Conservation (phyloP, 2,329 filamentous ascomycete species). For the Trichoderma sp. region DNA sequence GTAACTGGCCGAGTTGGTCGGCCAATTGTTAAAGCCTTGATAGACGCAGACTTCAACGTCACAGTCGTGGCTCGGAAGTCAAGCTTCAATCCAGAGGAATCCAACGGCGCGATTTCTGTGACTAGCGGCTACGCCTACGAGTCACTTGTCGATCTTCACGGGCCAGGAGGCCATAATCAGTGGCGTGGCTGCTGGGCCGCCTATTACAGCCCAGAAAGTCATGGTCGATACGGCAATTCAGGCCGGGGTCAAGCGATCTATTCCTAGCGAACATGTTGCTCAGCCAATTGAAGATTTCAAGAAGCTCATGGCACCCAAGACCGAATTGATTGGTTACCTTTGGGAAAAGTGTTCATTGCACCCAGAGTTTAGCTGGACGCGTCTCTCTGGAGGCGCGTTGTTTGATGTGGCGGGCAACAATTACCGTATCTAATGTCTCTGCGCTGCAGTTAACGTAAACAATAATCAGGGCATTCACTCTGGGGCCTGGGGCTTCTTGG, state of each 20-base stretch:
- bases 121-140: neutral
- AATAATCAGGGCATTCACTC: neutral
- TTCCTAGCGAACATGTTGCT: neutral
- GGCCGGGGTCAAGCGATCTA: neutral
- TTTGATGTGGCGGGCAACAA: neutral
- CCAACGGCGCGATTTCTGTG: neutral
- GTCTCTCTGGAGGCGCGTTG: neutral
- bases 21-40: neutral
- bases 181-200: neutral
- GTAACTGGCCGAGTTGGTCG: neutral
- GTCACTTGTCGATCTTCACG: neutral
- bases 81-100: neutral
- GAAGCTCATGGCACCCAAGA: constrained; percentile 6
- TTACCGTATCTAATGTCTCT: neutral
- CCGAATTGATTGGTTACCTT: neutral
- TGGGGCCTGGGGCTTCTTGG: neutral
- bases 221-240: neutral
- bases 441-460: neutral
- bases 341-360: neutral
- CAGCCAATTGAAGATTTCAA: neutral
- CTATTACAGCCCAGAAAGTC: neutral
- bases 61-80: neutral
- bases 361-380: neutral
- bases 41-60: neutral
- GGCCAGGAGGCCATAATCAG: neutral